A percentile compares a stretch with the other conserved stretches of the same genome.
These are phyloP conservation scores for Cadophora gregata DNA, from an alignment of 2,329 filamentous ascomycete species.

Conservation along the genomic window DNA sequence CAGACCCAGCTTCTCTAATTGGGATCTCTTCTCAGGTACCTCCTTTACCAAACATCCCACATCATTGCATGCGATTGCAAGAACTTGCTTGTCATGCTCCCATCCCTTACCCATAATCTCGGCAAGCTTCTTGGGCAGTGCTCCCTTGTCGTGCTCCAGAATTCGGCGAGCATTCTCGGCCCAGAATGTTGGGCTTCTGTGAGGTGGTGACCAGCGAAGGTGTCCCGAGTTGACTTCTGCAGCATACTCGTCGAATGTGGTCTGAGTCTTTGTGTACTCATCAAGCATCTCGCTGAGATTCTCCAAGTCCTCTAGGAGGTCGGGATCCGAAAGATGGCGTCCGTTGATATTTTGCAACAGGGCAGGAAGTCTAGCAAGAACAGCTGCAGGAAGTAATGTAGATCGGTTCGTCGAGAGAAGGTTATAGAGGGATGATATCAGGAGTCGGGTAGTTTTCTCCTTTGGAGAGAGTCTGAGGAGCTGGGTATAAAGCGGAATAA, in stretches of 20 bases:
- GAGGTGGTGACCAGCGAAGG: constrained; percentile 77
- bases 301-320: constrained; percentile 67
- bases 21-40: constrained; percentile 68
- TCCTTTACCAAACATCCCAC: constrained; percentile 74
- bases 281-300: constrained; percentile 67
- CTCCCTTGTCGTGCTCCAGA: constrained; percentile 69
- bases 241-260: constrained; percentile 55
- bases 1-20: constrained; percentile 70
- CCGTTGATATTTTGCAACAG: constrained; percentile 67
- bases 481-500: constrained; percentile 90
- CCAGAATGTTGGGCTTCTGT: constrained; percentile 75
- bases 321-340: constrained; percentile 68
- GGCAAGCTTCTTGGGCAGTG: constrained; percentile 68
- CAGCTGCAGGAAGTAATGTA: constrained; percentile 81
- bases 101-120: constrained; percentile 71
- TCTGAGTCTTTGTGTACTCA: constrained; percentile 71
- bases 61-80: constrained; percentile 77
- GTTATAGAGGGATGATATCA: constrained; percentile 88
- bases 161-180: constrained; percentile 73
- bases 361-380: constrained; percentile 79
- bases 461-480: constrained; percentile 92
- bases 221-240: constrained; percentile 73
- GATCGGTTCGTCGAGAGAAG: constrained; percentile 74
- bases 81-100: constrained; percentile 74
- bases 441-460: constrained; percentile 93